Percentiles rank a stretch among this genome's conserved stretches.
Conservation (phyloP, 805 yeast genomes). For the Metschnikowia santaceciliae region DNA sequence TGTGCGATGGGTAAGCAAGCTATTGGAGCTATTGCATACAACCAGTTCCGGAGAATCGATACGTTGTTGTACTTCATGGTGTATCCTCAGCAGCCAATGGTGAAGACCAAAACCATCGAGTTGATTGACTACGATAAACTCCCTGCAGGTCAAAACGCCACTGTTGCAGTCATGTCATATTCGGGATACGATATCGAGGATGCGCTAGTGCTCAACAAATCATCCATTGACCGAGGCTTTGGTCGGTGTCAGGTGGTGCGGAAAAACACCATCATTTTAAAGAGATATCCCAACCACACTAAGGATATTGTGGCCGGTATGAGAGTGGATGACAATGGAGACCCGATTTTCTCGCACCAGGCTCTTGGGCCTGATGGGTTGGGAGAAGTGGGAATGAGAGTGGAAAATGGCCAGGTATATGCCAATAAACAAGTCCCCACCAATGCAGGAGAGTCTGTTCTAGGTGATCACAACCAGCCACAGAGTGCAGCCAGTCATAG, state of each 20-base stretch:
- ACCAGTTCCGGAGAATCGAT: conserved; percentile 93
- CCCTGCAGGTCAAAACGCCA: conserved; percentile 98
- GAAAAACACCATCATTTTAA: conserved; percentile 84
- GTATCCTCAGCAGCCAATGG: conserved; percentile 99
- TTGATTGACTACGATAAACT: conserved; percentile 90
- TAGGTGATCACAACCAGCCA: conserved; percentile 34
- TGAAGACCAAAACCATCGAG: conserved; percentile 94
- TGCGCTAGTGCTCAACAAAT: conserved; percentile 90
- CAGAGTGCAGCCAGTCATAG: conserved; percentile 59
- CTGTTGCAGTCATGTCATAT: conserved; percentile 98
- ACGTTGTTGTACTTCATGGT: conserved; percentile 91
- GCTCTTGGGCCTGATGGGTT: conserved; percentile 92
- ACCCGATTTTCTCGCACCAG: conserved; percentile 81
- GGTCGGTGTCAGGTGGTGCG: conserved; percentile 96
- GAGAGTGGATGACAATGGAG: conserved; percentile 77
- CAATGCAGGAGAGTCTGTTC: conserved; percentile 67
- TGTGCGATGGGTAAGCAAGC: conserved; percentile 99
- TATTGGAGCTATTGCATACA: conserved; percentile 98
- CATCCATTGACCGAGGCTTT: conserved; percentile 93
- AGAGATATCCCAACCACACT: conserved; percentile 90
- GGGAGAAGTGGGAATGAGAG: conserved; percentile 90
- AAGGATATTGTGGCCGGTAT: conserved; percentile 89
- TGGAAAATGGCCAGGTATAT: conserved; percentile 90
- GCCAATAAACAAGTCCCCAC: conserved; percentile 91
- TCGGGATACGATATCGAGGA: conserved; percentile 99